Conservation (phyloP, 2,329 filamentous ascomycete genomes). For the Niveomyces coronatus region DNA sequence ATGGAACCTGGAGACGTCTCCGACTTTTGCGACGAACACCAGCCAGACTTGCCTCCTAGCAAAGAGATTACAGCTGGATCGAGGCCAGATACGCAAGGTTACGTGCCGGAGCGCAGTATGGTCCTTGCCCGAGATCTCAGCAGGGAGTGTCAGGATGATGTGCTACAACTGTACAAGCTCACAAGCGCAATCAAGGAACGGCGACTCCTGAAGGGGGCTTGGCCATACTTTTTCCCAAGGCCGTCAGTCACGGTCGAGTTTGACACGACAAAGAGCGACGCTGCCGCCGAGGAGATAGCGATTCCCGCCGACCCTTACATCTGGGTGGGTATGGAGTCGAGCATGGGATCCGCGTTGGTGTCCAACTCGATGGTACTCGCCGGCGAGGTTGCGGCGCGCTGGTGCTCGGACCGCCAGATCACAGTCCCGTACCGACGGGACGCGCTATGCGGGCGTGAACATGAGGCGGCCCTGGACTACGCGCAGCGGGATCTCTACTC, state of each 20-base stretch:
- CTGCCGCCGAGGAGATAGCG: conserved; percentile 10
- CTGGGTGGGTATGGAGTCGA: conserved; percentile 21
- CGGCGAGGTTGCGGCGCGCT: conserved; percentile 49
- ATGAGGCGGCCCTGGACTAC: conserved; percentile 25
- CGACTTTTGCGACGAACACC: conserved; percentile 28
- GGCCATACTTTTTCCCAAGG: conserved; percentile 35
- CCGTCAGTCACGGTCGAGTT: conserved; percentile 35
- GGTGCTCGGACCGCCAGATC: conserved; percentile 47
- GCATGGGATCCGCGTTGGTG: conserved; percentile 24
- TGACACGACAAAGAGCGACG: conserved; percentile 15
- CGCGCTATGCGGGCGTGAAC: conserved; percentile 25
- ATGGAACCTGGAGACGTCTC: conserved; percentile 44
- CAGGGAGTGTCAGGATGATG: conserved; percentile 30
- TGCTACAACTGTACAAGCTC: conserved; percentile 37
- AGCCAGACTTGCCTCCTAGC: conserved; percentile 14
- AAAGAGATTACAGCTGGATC: conserved; percentile 22
- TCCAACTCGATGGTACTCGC: conserved; percentile 47
- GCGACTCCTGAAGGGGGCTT: conserved; percentile 37
- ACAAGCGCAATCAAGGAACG: conserved; percentile 32
- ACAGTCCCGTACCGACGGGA: conserved; percentile 49
- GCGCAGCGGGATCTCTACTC: conserved; percentile 26
- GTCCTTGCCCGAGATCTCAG: conserved; percentile 31
- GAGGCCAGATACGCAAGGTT: conserved; percentile 11
- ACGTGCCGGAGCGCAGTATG: conserved; percentile 31
- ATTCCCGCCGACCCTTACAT: conserved; percentile 42